These are phyloP conservation scores for Cordyceps pruinosa DNA, from an alignment of 2,329 filamentous ascomycete species.

Conservation along the genomic window DNA sequence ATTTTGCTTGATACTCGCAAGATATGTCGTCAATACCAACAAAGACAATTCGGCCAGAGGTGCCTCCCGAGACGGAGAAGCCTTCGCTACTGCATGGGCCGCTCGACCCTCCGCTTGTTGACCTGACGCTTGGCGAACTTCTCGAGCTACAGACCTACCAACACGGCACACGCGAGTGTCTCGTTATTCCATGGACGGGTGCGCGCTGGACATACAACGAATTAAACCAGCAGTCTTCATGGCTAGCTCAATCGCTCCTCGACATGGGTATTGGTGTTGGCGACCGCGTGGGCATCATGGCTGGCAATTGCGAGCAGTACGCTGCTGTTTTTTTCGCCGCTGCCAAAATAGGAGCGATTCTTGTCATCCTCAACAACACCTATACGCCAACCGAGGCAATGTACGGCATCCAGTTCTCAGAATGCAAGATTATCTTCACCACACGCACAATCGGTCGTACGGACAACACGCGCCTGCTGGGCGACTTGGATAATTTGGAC, in stretches of 20 bases:
- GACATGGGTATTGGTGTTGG: conserved; percentile 60
- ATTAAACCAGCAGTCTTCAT: conserved; percentile 54
- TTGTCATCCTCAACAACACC: conserved; percentile 77
- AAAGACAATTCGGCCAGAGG: conserved; percentile 21
- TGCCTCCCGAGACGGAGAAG: conserved; percentile 28
- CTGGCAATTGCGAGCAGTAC: conserved; percentile 77
- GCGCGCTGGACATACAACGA: conserved; percentile 66
- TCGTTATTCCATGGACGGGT: conserved; percentile 70
- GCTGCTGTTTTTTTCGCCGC: conserved; percentile 67
- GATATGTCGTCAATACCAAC: conserved; percentile 18
- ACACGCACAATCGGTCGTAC: conserved; percentile 61
- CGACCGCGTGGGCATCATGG: conserved; percentile 69
- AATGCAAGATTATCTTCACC: conserved; percentile 67
- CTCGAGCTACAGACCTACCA: conserved; percentile 63
- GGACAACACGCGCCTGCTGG: conserved; percentile 55
- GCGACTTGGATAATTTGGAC: conserved; percentile 40
- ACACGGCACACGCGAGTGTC: conserved; percentile 58
- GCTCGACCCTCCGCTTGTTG: conserved; percentile 60
- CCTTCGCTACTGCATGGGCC: conserved; percentile 61
- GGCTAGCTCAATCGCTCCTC: conserved; percentile 58
- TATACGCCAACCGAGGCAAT: conserved; percentile 68
- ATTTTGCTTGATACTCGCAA: neutral
- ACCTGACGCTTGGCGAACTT: conserved; percentile 66
- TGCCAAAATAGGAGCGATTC: conserved; percentile 57
- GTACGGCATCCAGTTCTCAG: conserved; percentile 64